These are phyloP conservation scores for Polytrichum commune DNA, from an alignment of 225 moss, liverwort and hornwort species.

Conservation along the genomic window DNA sequence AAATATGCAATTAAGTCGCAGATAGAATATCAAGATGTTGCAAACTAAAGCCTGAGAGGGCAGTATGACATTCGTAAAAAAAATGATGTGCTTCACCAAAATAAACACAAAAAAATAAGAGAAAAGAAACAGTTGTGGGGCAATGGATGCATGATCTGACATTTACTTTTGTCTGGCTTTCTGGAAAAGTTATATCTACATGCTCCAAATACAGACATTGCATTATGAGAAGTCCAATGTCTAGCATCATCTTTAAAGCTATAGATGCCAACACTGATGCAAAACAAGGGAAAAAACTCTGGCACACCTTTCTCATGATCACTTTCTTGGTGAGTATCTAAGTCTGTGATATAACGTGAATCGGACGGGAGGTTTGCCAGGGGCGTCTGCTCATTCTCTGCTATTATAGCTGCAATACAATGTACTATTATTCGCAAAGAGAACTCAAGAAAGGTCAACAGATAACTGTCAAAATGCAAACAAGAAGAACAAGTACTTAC, in stretches of 20 bases:
- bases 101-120: too few relatives aligned
- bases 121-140: too few relatives aligned
- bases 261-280: neutral
- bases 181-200: too few relatives aligned
- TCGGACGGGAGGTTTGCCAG: conserved; percentile 17
- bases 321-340: conserved; percentile 18
- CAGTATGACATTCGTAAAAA: too few relatives aligned
- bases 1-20: neutral
- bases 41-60: too few relatives aligned
- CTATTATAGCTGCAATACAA: conserved; percentile 21
- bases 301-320: conserved; percentile 24
- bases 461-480: neutral
- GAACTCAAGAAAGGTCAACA: neutral
- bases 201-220: too few relatives aligned
- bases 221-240: too few relatives aligned
- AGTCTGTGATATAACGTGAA: conserved; percentile 13
- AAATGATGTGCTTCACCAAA: too few relatives aligned
- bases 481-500: neutral
- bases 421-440: conserved; percentile 4
- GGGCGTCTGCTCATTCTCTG: conserved; percentile 25
- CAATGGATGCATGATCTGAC: too few relatives aligned
- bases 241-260: too few relatives aligned
- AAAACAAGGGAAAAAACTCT: neutral
- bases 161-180: too few relatives aligned
- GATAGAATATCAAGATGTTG: neutral